Evolutionary conservation across 2,329 filamentous ascomycete genomes (phyloP).

Genomic region (Scedosporium boydii): DNA sequence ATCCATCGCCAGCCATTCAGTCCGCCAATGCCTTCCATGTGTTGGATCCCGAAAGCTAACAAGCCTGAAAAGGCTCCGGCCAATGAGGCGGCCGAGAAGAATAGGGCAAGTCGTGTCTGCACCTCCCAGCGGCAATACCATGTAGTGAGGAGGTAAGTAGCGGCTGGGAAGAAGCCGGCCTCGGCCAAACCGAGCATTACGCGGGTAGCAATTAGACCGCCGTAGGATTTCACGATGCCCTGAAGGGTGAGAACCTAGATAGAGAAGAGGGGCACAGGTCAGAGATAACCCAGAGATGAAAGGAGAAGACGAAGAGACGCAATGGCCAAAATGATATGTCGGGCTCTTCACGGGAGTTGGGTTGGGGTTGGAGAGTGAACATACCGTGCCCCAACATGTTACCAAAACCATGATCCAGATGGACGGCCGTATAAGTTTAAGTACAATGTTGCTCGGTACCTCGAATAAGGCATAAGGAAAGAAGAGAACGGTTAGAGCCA

Average conservation of each 20-base stretch:
- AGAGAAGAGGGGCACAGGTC: too few relatives aligned
- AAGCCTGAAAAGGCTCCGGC: constrained; percentile 70
- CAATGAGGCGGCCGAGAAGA: constrained; percentile 74
- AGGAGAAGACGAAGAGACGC: too few relatives aligned
- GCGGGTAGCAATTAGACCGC: constrained; percentile 2
- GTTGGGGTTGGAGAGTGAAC: too few relatives aligned
- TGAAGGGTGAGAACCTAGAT: constrained; percentile 1
- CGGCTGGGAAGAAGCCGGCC: constrained; percentile 10
- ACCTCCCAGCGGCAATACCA: constrained; percentile 51
- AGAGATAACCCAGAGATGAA: too few relatives aligned
- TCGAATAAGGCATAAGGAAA: constrained; percentile 46
- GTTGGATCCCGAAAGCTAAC: constrained; percentile 58
- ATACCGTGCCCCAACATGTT: constrained; percentile 32
- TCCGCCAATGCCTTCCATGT: constrained; percentile 58
- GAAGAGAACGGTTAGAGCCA: constrained; percentile 43
- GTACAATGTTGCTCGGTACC: constrained; percentile 23
- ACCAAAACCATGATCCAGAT: constrained; percentile 8
- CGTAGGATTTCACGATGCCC: background rate
- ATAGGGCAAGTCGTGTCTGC: constrained; percentile 53
- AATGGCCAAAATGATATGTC: too few relatives aligned
- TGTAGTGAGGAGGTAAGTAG: constrained; percentile 41
- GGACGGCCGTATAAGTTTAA: constrained; percentile 12
- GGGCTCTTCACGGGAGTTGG: too few relatives aligned
- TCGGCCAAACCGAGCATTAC: constrained; percentile 8
- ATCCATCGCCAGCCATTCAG: constrained; percentile 56